Evolutionary conservation across 345 rosid species (phyloP), one percentile per base, ranked within the genome.

Genomic region (Kandelia obovata): DNA sequence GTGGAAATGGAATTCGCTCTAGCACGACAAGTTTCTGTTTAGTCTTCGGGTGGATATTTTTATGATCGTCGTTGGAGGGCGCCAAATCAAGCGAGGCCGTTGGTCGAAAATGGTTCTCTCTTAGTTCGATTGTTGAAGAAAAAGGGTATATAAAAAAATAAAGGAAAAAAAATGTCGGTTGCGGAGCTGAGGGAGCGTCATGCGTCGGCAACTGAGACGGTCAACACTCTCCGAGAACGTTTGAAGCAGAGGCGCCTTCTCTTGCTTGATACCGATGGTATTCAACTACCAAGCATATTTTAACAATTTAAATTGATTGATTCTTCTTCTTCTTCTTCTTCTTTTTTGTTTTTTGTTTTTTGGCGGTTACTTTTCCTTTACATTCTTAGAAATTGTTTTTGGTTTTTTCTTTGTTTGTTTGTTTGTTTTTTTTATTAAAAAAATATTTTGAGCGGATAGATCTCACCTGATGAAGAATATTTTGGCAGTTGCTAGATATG

Each of bases 151-250:
- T 11, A 43, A 13, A 13, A 13, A 3, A 0, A 43, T 21, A 43
- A 13, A 9, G 0, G 7, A 39, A 39, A 20, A n/a, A 66, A 61
- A 73, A 90, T 92, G 99, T 89, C 99, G 20, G 92, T 86, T 56
- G 71, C 89, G 58, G 97, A 96, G 83, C 87, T 96, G 71, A 96
- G 85, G 78, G 98, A 91, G 80, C 92, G 91, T 58, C 98, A 89
- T 83, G 73, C 79, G 47, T 79, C 75, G 26, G 98, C 92, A 37
- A 73, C 87, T 28, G 97, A 88, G 65, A 82, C 83, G 47, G 92
- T 85, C 49, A 83, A 82, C 71, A 77, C 64, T 71, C 96, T 96
- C 51, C 80, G 86, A 58, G 97, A 95, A 51, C 84, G 71, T 46
- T 81, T 96, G 80, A 84, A 69, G 86, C 96, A 89, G 88, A 85